A percentile compares a stretch with the other conserved stretches of the same genome.
Conservation (phyloP, 2,329 filamentous ascomycete genomes). For the Catunica adiposa region DNA sequence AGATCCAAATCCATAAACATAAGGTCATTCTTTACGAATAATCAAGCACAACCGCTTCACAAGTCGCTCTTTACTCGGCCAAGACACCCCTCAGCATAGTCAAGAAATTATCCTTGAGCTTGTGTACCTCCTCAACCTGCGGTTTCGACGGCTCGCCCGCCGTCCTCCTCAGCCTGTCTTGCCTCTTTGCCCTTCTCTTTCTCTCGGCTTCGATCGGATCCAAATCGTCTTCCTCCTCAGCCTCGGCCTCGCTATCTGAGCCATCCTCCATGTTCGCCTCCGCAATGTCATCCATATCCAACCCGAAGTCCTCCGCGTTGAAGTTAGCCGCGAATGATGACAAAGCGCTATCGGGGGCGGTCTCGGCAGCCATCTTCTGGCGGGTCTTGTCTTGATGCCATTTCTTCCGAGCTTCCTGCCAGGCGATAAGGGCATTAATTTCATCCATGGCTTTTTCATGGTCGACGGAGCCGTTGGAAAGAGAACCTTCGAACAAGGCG, state of each 20-base stretch:
- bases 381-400: constrained; percentile 97
- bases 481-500: constrained; percentile 68
- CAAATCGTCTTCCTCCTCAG: constrained; percentile 56
- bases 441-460: constrained; percentile 57
- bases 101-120: constrained; percentile 64
- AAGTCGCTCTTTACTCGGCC: constrained; percentile 42
- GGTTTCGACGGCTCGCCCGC: constrained; percentile 79
- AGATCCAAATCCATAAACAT: not conserved
- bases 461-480: constrained; percentile 50
- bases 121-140: constrained; percentile 58
- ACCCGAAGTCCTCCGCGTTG: constrained; percentile 70
- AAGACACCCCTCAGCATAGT: constrained; percentile 68
- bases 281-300: constrained; percentile 72
- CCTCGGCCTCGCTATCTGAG: constrained; percentile 42
- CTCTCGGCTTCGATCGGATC: constrained; percentile 83
- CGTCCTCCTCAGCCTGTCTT: constrained; percentile 62
- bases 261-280: constrained; percentile 55
- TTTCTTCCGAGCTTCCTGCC: constrained; percentile 91
- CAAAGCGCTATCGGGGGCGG: constrained; percentile 26
- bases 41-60: not conserved
- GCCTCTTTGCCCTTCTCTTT: constrained; percentile 55
- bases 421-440: constrained; percentile 72
- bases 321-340: constrained; percentile 43
- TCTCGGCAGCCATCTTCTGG: constrained; percentile 93
- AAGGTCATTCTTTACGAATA: not conserved